Evolutionary conservation across 2,329 filamentous ascomycete species (phyloP).

Genomic region (Incumbomyces lentus): DNA sequence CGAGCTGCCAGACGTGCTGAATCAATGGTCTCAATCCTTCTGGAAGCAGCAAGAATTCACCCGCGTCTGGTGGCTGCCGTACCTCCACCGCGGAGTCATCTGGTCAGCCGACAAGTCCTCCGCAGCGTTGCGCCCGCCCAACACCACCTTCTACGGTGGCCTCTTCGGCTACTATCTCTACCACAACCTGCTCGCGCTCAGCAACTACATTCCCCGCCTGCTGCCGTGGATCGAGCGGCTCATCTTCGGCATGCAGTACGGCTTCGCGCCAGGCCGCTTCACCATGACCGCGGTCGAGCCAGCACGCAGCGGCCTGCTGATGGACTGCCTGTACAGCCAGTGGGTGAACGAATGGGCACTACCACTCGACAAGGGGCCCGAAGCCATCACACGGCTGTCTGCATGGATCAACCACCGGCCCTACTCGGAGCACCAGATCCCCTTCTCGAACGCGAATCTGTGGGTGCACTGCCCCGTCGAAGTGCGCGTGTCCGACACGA

Average conservation of each 20-base stretch:
- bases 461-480: slow-evolving; percentile 87
- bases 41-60: slow-evolving; percentile 86
- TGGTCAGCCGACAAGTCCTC: slow-evolving; percentile 79
- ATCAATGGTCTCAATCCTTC: slow-evolving; percentile 59
- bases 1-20: slow-evolving; percentile 56
- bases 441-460: slow-evolving; percentile 65
- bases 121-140: slow-evolving; percentile 49
- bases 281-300: slow-evolving; percentile 67
- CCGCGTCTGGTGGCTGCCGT: slow-evolving; percentile 95
- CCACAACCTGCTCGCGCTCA: slow-evolving; percentile 75
- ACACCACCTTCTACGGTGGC: slow-evolving; percentile 69
- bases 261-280: slow-evolving; percentile 59
- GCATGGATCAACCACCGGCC: slow-evolving; percentile 74
- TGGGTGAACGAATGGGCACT: slow-evolving; percentile 98
- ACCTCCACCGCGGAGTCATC: slow-evolving; percentile 74
- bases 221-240: slow-evolving; percentile 91
- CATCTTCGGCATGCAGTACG: slow-evolving; percentile 95
- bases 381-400: slow-evolving; percentile 70
- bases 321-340: slow-evolving; percentile 98
- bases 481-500: slow-evolving; percentile 71
- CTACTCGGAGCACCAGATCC: slow-evolving; percentile 59
- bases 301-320: slow-evolving; percentile 68
- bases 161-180: slow-evolving; percentile 78
- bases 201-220: slow-evolving; percentile 66
- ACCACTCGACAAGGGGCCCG: slow-evolving; percentile 73